These are phyloP conservation scores for Kandelia obovata DNA, from an alignment of 345 rosid genomes.

Conservation along the genomic window DNA sequence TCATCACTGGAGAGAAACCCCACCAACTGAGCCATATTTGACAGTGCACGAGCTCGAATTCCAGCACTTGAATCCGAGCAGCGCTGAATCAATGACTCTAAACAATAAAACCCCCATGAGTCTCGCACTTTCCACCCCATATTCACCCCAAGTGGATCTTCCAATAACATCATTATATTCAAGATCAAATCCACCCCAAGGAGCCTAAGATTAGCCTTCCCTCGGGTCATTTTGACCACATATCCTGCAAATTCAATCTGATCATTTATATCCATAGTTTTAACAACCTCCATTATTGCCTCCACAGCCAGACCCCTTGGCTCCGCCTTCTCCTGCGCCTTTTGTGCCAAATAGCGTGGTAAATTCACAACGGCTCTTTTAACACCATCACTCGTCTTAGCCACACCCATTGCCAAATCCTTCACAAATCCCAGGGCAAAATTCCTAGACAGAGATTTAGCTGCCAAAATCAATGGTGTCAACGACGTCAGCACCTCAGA, in stretches of 20 bases:
- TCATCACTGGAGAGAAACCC: slow-evolving; percentile 53
- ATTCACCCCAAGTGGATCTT: slow-evolving; percentile 42
- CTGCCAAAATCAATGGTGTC: slow-evolving; percentile 53
- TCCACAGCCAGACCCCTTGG: slow-evolving; percentile 78
- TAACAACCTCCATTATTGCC: slow-evolving; percentile 67
- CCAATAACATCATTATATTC: slow-evolving; percentile 44
- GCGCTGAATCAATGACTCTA: slow-evolving; percentile 62
- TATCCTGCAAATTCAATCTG: slow-evolving; percentile 53
- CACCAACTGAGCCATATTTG: slow-evolving; percentile 72
- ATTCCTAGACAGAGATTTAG: slow-evolving; percentile 60
- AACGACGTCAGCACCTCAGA: slow-evolving; percentile 67
- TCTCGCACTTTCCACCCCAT: slow-evolving; percentile 24
- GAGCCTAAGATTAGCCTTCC: slow-evolving; percentile 64
- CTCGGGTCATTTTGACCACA: slow-evolving; percentile 63
- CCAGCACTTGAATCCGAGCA: slow-evolving; percentile 58
- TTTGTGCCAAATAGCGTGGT: slow-evolving; percentile 59
- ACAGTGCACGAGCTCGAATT: slow-evolving; percentile 77
- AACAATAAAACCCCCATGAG: slow-evolving; percentile 58
- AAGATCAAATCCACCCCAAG: slow-evolving; percentile 80
- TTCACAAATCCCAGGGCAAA: slow-evolving; percentile 63
- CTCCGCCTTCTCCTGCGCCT: slow-evolving; percentile 92
- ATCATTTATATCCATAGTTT: slow-evolving; percentile 47
- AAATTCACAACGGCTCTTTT: slow-evolving; percentile 57
- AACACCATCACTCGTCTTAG: slow-evolving; percentile 38
- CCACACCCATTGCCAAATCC: slow-evolving; percentile 33